A percentile compares a stretch with the other conserved stretches of the same genome.
Conservation (phyloP, 371 early-diverging fungal species). For the Zychaea mexicana region DNA sequence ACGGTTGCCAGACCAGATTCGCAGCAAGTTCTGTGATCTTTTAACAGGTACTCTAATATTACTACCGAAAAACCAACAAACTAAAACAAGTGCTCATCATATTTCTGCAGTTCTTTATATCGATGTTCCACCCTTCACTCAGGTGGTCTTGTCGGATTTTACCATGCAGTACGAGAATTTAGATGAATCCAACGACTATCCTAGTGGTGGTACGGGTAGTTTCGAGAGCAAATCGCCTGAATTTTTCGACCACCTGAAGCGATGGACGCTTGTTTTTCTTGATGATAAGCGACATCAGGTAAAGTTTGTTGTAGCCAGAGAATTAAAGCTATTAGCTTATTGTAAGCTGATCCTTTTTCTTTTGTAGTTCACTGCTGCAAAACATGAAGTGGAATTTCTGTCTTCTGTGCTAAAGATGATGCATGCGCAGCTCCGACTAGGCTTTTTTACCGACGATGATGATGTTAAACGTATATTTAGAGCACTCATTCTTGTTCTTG, state of each 20-base stretch:
- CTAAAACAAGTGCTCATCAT: background rate
- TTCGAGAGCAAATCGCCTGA: conserved; percentile 21
- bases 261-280: conserved; percentile 31
- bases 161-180: conserved; percentile 28
- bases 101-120: conserved; percentile 26
- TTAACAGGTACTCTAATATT: conserved; percentile 35
- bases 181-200: conserved; percentile 24
- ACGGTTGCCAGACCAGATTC: conserved; percentile 33
- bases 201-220: conserved; percentile 19
- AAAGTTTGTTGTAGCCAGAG: background rate
- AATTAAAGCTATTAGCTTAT: background rate
- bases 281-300: conserved; percentile 27
- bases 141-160: conserved; percentile 33
- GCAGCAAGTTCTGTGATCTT: conserved; percentile 45
- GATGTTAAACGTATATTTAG: conserved; percentile 35
- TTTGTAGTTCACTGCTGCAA: conserved; percentile 24
- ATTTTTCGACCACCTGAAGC: conserved; percentile 31
- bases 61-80: background rate
- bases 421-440: conserved; percentile 34
- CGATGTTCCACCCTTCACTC: conserved; percentile 22
- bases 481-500: conserved; percentile 44
- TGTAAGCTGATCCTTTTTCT: too few species aligned
- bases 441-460: conserved; percentile 33
- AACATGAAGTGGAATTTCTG: conserved; percentile 32
- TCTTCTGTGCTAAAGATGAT: conserved; percentile 36